Evolutionary conservation across 768 basidiomycete genomes (phyloP).

Genomic region (Exsudoporus frostii): DNA sequence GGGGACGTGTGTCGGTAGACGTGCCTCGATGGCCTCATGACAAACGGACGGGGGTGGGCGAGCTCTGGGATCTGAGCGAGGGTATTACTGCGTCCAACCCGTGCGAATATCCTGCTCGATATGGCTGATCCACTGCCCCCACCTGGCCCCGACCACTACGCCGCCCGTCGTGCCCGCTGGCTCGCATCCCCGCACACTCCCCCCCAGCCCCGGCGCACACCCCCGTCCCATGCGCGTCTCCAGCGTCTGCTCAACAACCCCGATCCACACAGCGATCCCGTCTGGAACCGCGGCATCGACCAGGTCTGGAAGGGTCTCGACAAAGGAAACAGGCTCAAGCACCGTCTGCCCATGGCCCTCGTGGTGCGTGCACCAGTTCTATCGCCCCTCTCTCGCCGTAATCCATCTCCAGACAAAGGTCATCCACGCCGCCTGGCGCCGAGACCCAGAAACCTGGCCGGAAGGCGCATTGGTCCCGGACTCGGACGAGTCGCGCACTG

Average conservation of each 20-base stretch:
- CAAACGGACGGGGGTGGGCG: not conserved
- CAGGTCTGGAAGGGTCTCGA: constrained; percentile 63
- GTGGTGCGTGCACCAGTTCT: constrained; percentile 46
- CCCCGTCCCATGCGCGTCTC: constrained; percentile 45
- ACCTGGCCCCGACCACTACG: constrained; percentile 63
- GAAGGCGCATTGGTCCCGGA: constrained; percentile 55
- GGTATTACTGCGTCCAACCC: not conserved
- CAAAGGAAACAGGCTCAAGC: constrained; percentile 56
- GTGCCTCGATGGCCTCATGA: constrained; percentile 32
- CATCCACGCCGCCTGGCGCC: constrained; percentile 70
- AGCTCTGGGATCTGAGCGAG: not conserved
- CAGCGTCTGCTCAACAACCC: constrained; percentile 48
- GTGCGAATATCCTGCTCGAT: constrained; percentile 22
- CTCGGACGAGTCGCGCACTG: constrained; percentile 47
- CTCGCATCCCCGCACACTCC: constrained; percentile 30
- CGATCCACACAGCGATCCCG: constrained; percentile 46
- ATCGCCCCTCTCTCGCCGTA: not conserved
- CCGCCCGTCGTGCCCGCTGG: constrained; percentile 64
- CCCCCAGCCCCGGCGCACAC: constrained; percentile 27
- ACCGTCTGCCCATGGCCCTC: constrained; percentile 56
- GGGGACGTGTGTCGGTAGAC: constrained; percentile 43
- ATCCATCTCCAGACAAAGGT: constrained; percentile 57
- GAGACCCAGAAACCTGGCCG: constrained; percentile 73
- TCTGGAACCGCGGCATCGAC: constrained; percentile 56
- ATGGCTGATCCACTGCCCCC: constrained; percentile 44